Evolutionary conservation across 2,329 filamentous ascomycete genomes (phyloP), one percentile per base, ranked within the genome.

Genomic region (Fusarium sp.): DNA sequence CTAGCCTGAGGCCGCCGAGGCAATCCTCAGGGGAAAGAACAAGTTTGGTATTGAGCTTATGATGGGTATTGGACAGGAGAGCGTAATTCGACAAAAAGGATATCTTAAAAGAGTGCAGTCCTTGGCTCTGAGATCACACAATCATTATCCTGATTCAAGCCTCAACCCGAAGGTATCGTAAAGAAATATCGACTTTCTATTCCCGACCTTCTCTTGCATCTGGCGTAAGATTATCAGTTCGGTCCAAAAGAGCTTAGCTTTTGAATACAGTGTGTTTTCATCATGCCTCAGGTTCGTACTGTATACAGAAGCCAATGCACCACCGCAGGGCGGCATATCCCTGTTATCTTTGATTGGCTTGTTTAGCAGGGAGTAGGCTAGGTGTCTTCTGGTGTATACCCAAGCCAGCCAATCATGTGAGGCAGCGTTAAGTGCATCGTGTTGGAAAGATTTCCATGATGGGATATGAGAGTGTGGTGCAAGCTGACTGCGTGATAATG

Each of bases 381-480:
- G 27, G 52, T 47, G n/a, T 57, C 37, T 36, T 58, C 50, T 29
- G 37, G 48, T 33, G 55, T 66, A 62, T 47, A n/a, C 37, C 43
- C 36, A 25, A 51, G 20, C 23, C 21, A 49, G 20, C 62, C 69
- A 67, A 72, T 59, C 60, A 67, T 53, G 31, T 51, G 21, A n/a
- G 36, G 43, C 33, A 48, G 23, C 23, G 27, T 40, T 45, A 60
- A 67, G 36, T 43, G 47, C 50, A 62, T 62, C 52, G 48, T 43
- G 45, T 47, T 62, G 37, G 47, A 60, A 60, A 69, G 59, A 63
- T 64, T 64, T 63, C 53, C 58, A 71, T 72, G 48, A 59, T 56
- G 54, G 70, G 67, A 55, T 71, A 66, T 62, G 61, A 58, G 14
- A 33, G 51, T 63, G 59, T 70, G 70, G 46, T 61, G 66, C 66